phyloP scores from a whole-genome alignment of 2,329 filamentous ascomycete species.

The Whalleya microplaca region DNA sequence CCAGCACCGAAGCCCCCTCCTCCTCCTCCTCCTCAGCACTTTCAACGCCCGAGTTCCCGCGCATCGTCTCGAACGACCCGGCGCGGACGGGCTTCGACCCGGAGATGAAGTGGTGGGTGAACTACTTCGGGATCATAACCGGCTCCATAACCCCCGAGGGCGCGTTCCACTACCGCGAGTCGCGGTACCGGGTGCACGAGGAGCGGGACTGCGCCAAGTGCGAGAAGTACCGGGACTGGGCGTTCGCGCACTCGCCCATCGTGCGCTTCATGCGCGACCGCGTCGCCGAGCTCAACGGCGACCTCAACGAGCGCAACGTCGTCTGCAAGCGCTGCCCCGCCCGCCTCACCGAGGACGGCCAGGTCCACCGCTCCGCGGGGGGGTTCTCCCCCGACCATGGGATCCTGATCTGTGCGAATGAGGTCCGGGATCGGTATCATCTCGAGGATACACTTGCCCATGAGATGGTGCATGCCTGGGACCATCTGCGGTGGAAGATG shows the following conservation, averaged over 20 bases:
- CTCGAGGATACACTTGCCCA: slow-evolving; percentile 93
- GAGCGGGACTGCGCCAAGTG: slow-evolving; percentile 78
- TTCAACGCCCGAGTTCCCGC: slow-evolving; percentile 24
- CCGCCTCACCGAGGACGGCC: slow-evolving; percentile 58
- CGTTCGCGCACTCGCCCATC: slow-evolving; percentile 81
- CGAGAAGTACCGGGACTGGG: slow-evolving; percentile 81
- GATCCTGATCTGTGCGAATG: slow-evolving; percentile 91
- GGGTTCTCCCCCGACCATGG: slow-evolving; percentile 88
- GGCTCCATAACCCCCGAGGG: slow-evolving; percentile 72
- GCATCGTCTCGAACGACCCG: slow-evolving; percentile 60
- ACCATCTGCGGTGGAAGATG: slow-evolving; percentile 89
- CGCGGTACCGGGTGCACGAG: slow-evolving; percentile 76
- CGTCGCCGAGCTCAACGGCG: slow-evolving; percentile 77
- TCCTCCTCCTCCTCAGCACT: slow-evolving; percentile 13
- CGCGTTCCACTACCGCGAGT: slow-evolving; percentile 75
- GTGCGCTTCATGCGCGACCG: slow-evolving; percentile 86
- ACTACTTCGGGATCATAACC: slow-evolving; percentile 82
- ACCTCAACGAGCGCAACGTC: slow-evolving; percentile 75
- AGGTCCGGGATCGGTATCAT: slow-evolving; percentile 77
- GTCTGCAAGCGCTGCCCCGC: slow-evolving; percentile 78
- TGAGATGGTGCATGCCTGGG: slow-evolving; percentile 98
- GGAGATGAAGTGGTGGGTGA: slow-evolving; percentile 70
- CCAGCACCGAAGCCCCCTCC: slow-evolving; percentile 9
- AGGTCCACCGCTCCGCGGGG: slow-evolving; percentile 69
- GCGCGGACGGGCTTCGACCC: slow-evolving; percentile 67